Base-by-base conservation (phyloP, 2,329 filamentous ascomycete species). In the Gremmenia infestans region DNA sequence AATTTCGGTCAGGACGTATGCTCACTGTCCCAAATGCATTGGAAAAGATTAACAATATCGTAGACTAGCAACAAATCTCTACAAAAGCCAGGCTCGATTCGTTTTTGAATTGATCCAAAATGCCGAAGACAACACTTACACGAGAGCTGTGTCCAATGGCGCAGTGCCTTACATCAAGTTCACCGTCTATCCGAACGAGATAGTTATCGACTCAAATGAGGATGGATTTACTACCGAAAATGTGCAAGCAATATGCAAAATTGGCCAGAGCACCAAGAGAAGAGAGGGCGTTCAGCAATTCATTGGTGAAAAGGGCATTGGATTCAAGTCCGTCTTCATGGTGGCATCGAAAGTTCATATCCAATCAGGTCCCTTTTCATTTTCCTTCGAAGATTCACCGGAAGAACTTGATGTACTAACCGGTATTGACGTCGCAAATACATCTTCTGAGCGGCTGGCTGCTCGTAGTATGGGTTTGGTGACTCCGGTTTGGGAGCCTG, bases 61-160 rank as follows among this genome's bases (percentile, higher is more conserved):
- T 50, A 77, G 75, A 8, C 55, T 77, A 17, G 72, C 72, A 1
- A 70, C 67, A 39, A 72, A 77, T 39, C 60, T 78, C 0, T 76
- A 78, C 56, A 67, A 69, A 0, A 76, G 69, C 48, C 70, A 73
- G 9, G 71, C 54, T 4, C 8, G 62, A 45, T 9, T n/a, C 42
- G 4, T 56, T 52, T 52, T 48, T 17, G 57, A 60, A 37, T 40
- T 72, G 11, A 62, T 76, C 7, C 74, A 76, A 56, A 76, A 76
- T 63, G 72, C 73, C 0, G 74, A 76, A 39, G 73, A 76, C 60
- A 72, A 71, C 23, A 43, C 35, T 2, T 75, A 72, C 56, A 17
- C 28, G 7, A 50, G 4, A 22, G 61, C 62, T n/a, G 48, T 1
- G 45, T 47, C 45, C 5, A 9, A 28, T 25, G 5, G 53, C 2